A percentile compares a stretch with the other conserved stretches of the same genome.
phyloP scores from a whole-genome alignment of 805 yeast genomes.

The Saccharomycopsis vini region DNA sequence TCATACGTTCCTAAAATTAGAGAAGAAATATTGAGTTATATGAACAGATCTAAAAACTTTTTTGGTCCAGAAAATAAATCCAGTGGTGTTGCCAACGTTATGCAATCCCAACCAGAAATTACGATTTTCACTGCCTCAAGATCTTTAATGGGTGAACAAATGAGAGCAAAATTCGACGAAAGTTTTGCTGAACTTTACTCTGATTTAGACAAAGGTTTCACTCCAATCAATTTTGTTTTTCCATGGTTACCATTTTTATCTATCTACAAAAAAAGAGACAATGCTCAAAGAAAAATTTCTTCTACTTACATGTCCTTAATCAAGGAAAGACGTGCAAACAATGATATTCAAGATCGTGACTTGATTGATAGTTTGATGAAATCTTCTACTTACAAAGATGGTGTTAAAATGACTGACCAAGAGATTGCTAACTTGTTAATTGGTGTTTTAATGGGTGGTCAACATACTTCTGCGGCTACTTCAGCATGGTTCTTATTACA shows the following conservation, averaged over 20 bases:
- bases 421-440: constrained; percentile 90
- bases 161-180: constrained; percentile 73
- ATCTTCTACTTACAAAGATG: constrained; percentile 82
- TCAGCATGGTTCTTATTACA: constrained; percentile 92
- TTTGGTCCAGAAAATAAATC: constrained; percentile 28
- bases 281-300: constrained; percentile 77
- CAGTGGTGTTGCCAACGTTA: constrained; percentile 53
- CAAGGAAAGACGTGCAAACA: constrained; percentile 57
- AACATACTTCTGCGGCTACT: constrained; percentile 94
- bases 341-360: constrained; percentile 79
- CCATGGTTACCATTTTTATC: constrained; percentile 86
- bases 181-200: constrained; percentile 78
- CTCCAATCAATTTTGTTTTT: constrained; percentile 92
- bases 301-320: constrained; percentile 75
- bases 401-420: constrained; percentile 86
- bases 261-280: constrained; percentile 69
- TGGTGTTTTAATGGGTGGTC: constrained; percentile 98
- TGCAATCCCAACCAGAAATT: constrained; percentile 85
- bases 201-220: constrained; percentile 94
- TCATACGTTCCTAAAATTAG: constrained; percentile 81
- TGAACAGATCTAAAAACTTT: constrained; percentile 44
- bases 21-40: constrained; percentile 65
- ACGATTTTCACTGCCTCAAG: constrained; percentile 95
- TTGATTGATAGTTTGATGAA: constrained; percentile 82
- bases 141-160: constrained; percentile 82